Evolutionary conservation across 805 yeast genomes (phyloP), one percentile per base, ranked within the genome.

Genomic region (Starmerella potacharoeniae): DNA sequence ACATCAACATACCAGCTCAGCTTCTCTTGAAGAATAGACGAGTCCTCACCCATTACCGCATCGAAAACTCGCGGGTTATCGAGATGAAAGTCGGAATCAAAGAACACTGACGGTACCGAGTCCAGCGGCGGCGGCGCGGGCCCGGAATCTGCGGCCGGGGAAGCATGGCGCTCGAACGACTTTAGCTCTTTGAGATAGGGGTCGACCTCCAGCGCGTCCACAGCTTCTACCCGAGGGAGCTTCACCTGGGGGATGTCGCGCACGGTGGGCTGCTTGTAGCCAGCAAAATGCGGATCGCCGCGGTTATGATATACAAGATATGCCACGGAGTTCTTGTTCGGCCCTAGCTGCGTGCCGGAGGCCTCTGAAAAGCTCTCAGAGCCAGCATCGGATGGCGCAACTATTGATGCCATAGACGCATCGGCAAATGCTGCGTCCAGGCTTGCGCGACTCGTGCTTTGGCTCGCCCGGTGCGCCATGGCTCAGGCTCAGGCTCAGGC

Each of bases 51-150:
- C 13, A 85, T 75, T 2, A 90, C 95, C 56, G 78, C 73, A 54
- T 82, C 81, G 67, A 91, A 91, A 1, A 83, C 76, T 55, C 96
- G 75, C 6, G 96, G 96, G 66, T 93, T 88, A 62, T 93, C 97
- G 41, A 93, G 73, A 59, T 86, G 75, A 69, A 93, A 93, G 42
- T 81, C 77, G 7, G 77, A 73, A 30, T 77, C 78, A 58, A 84
- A 81, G 62, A 78, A 93, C 1, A 87, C 79, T 2, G 72, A 68
- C 0, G 98, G 97, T 6, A 93, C 78, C 56, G 74, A 54, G 16
- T 48, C 56, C n/a, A 63, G 52, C 29, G 59, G 58, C 28, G 49
- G 43, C 4, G 39, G 36, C 6, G 52, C 53, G 48, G 44, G 49
- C 44, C 28, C 36, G 54, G 56, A 13, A 34, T 30, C 47, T 41